These are phyloP conservation scores for Penicillium goetzii DNA, from an alignment of 495 filamentous ascomycete genomes.

Conservation along the genomic window DNA sequence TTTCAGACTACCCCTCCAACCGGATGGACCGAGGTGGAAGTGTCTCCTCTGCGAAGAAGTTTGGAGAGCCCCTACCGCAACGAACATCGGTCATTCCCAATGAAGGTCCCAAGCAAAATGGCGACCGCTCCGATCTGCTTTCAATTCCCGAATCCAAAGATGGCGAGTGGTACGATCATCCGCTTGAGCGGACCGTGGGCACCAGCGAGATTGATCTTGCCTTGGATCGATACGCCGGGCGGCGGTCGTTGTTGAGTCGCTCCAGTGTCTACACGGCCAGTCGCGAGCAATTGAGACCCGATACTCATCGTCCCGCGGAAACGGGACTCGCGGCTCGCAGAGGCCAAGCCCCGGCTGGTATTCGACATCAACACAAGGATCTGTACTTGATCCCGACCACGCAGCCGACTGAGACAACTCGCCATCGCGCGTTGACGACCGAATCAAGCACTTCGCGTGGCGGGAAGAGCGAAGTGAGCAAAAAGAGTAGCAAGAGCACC, in stretches of 20 bases:
- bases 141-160: constrained; percentile 31
- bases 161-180: constrained; percentile 34
- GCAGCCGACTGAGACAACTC: neutral
- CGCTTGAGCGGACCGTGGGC: constrained; percentile 39
- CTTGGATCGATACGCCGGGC: constrained; percentile 38
- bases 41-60: constrained; percentile 25
- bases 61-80: constrained; percentile 35
- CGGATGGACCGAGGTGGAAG: constrained; percentile 22
- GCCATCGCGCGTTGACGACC: constrained; percentile 16
- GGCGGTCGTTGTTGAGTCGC: constrained; percentile 32
- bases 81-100: constrained; percentile 20
- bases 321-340: constrained; percentile 19
- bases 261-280: constrained; percentile 31
- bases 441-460: constrained; percentile 24
- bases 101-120: constrained; percentile 14
- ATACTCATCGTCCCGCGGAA: constrained; percentile 29
- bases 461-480: constrained; percentile 34
- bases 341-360: constrained; percentile 27
- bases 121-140: constrained; percentile 27
- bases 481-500: constrained; percentile 49
- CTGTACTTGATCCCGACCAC: constrained; percentile 28
- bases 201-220: constrained; percentile 48
- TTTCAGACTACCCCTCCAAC: constrained; percentile 33
- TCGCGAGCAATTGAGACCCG: constrained; percentile 31
- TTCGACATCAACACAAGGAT: constrained; percentile 28